phyloP scores from a whole-genome alignment of 2,329 filamentous ascomycete genomes.

The Capronia americana region DNA sequence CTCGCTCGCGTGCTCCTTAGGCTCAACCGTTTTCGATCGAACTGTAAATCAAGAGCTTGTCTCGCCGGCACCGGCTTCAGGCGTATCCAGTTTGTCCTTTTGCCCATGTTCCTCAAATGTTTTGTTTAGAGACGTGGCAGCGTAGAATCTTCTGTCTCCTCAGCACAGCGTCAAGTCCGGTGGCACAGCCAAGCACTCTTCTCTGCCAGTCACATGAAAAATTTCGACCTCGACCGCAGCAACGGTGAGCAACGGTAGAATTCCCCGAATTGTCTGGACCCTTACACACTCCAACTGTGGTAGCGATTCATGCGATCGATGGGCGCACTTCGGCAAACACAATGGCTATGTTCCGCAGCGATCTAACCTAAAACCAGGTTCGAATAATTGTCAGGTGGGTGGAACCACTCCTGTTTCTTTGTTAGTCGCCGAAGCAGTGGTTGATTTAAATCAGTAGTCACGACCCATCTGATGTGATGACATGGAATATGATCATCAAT shows the following conservation, averaged over 20 bases:
- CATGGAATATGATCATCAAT: slow-evolving; percentile 10
- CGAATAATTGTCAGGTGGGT: background rate
- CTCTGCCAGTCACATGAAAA: background rate
- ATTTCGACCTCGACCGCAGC: slow-evolving; percentile 14
- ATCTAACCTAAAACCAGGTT: background rate
- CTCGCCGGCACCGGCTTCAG: background rate
- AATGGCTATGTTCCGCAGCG: background rate
- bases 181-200: slow-evolving; percentile 11
- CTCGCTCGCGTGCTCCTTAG: background rate
- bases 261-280: background rate
- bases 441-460: background rate
- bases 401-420: background rate
- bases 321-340: slow-evolving; percentile 7
- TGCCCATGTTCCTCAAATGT: background rate
- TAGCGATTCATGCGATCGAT: background rate
- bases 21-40: slow-evolving; percentile 1
- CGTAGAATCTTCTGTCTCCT: background rate
- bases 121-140: background rate
- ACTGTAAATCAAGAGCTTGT: background rate
- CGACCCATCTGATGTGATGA: slow-evolving; percentile 15
- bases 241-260: slow-evolving; percentile 11
- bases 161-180: slow-evolving; percentile 15
- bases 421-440: background rate
- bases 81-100: background rate
- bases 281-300: background rate